Conservation (phyloP, 371 early-diverging fungal species). For the Umbelopsis sp. region DNA sequence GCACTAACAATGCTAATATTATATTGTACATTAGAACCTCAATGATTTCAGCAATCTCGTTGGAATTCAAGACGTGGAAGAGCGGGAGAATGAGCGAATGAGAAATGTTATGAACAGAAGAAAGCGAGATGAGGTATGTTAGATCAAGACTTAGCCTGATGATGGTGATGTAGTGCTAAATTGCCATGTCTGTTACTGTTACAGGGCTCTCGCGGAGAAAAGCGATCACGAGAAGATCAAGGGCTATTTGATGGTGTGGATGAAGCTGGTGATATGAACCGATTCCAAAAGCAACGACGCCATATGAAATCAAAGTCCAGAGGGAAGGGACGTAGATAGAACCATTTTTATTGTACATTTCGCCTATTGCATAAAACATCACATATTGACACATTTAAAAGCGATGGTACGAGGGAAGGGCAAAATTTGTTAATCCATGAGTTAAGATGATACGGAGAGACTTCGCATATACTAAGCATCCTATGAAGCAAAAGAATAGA, state of each 20-base stretch:
- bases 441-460: too few species aligned
- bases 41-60: constrained; percentile 75
- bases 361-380: not conserved
- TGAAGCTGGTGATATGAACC: constrained; percentile 8
- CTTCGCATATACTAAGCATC: too few species aligned
- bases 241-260: constrained; percentile 28
- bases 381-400: not conserved
- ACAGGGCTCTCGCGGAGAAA: constrained; percentile 13
- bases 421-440: too few species aligned
- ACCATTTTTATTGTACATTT: not conserved
- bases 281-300: constrained; percentile 13
- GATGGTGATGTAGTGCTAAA: too few species aligned
- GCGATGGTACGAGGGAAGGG: too few species aligned
- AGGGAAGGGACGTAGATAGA: constrained; percentile 5
- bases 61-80: constrained; percentile 59
- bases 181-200: not conserved
- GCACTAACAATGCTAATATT: not conserved
- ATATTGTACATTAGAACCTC: constrained; percentile 48
- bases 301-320: constrained; percentile 11
- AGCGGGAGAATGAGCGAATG: constrained; percentile 54
- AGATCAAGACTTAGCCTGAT: too few species aligned
- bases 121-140: constrained; percentile 28
- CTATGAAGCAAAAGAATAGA: too few species aligned
- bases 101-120: constrained; percentile 58
- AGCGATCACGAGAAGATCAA: constrained; percentile 19